phyloP scores from a whole-genome alignment of 2,329 filamentous ascomycete genomes.

The Aureobasidium vineae region DNA sequence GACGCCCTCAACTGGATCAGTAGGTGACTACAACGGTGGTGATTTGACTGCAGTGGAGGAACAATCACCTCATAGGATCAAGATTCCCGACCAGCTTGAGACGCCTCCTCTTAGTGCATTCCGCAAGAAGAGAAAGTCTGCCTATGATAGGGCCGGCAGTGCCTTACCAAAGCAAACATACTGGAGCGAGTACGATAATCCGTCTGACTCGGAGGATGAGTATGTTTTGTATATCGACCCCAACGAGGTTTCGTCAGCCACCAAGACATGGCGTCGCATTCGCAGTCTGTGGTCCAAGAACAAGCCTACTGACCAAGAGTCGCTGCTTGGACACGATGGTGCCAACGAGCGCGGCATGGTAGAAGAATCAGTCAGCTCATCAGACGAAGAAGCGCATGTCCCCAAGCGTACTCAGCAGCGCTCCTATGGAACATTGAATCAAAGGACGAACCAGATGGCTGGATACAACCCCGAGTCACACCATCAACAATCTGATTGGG shows the following conservation, averaged over 20 bases:
- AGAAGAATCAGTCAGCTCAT: conserved; percentile 35
- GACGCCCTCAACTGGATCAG: conserved; percentile 43
- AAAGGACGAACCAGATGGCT: background rate
- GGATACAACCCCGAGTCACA: conserved; percentile 18
- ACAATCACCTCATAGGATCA: conserved; percentile 26
- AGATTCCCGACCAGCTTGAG: conserved; percentile 41
- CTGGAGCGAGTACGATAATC: conserved; percentile 87
- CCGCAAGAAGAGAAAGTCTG: conserved; percentile 44
- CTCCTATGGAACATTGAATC: conserved; percentile 22
- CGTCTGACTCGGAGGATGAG: conserved; percentile 64
- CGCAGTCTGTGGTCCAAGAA: conserved; percentile 29
- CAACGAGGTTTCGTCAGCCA: conserved; percentile 63
- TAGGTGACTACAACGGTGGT: conserved; percentile 30
- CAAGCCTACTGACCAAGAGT: conserved; percentile 33
- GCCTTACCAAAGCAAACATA: conserved; percentile 49
- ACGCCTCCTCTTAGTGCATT: conserved; percentile 45
- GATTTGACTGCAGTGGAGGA: conserved; percentile 36
- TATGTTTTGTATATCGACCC: conserved; percentile 76
- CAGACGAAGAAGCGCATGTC: conserved; percentile 34
- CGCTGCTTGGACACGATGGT: conserved; percentile 29
- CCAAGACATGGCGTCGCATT: conserved; percentile 17
- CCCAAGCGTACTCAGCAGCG: conserved; percentile 41
- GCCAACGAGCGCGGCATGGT: conserved; percentile 7
- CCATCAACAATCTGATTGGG: conserved; percentile 17
- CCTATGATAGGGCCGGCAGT: conserved; percentile 34